Evolutionary conservation across 1,284 basidiomycete genomes (phyloP).

Genomic region (Neonothopanus nambi): DNA sequence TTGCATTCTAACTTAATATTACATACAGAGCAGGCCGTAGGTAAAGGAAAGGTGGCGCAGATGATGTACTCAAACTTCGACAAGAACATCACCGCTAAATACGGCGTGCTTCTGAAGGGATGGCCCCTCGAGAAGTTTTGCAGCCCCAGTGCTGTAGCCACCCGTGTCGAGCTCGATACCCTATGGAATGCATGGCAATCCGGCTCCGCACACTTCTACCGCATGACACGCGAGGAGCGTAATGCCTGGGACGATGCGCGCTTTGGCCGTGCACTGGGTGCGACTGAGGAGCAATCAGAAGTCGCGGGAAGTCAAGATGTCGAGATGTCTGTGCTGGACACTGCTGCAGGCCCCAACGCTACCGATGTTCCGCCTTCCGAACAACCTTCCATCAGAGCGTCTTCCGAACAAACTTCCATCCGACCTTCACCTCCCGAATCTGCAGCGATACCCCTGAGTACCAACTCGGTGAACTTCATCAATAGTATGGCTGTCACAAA

Average conservation of each 20-base stretch:
- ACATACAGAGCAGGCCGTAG: conserved; percentile 16
- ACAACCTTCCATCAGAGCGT: too few relatives aligned
- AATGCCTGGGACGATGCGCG: background rate
- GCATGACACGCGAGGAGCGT: conserved; percentile 3
- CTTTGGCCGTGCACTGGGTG: background rate
- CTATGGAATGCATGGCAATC: conserved; percentile 16
- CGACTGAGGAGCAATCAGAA: background rate
- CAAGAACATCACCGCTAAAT: conserved; percentile 21
- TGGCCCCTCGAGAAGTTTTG: conserved; percentile 26
- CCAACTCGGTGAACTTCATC: background rate
- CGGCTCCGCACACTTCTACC: conserved; percentile 8
- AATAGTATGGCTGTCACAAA: background rate
- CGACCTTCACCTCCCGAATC: too few relatives aligned
- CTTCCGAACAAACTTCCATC: too few relatives aligned
- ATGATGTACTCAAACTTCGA: conserved; percentile 24
- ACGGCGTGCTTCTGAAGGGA: conserved; percentile 23
- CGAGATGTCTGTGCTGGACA: too few relatives aligned
- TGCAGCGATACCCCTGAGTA: too few relatives aligned
- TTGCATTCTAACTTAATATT: background rate
- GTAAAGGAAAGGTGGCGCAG: background rate
- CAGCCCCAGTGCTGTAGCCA: conserved; percentile 19
- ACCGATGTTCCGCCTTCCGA: background rate
- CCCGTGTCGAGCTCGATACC: conserved; percentile 21
- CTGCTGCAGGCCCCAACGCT: background rate
- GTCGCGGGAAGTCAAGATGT: background rate